phyloP scores from a whole-genome alignment of 192 early-diverging fungal species.

The Coemansia sp. region DNA sequence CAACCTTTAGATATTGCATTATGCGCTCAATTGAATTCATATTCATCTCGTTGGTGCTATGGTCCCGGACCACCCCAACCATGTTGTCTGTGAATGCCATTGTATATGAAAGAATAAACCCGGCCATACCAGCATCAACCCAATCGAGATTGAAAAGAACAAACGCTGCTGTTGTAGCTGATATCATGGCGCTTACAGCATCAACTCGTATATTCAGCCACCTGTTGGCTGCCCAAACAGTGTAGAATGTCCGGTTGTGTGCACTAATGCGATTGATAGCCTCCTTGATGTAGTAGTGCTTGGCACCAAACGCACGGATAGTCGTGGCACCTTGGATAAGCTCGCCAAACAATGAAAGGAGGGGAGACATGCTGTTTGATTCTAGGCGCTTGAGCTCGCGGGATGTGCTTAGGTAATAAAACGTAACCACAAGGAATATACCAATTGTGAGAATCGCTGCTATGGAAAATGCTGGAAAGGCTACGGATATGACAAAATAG shows the following conservation, averaged over 20 bases:
- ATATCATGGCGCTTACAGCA: conserved; percentile 64
- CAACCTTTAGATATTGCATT: conserved; percentile 72
- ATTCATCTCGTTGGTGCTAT: conserved; percentile 75
- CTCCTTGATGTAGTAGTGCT: conserved; percentile 47
- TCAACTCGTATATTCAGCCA: conserved; percentile 81
- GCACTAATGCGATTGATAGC: conserved; percentile 36
- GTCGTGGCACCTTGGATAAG: too few species aligned
- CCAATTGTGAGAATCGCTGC: too few species aligned
- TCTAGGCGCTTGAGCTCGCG: conserved; percentile 82
- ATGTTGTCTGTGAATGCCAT: conserved; percentile 74
- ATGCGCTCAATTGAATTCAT: conserved; percentile 84
- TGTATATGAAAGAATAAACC: conserved; percentile 76
- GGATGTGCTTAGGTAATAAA: conserved; percentile 67
- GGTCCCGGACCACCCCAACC: conserved; percentile 72
- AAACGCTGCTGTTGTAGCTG: conserved; percentile 60
- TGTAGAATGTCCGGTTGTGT: conserved; percentile 78
- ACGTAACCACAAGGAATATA: too few species aligned
- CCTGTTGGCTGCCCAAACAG: conserved; percentile 75
- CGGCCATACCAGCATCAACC: conserved; percentile 77
- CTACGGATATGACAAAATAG: background rate
- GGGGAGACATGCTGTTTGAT: too few species aligned
- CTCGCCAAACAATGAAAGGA: conserved; percentile 82
- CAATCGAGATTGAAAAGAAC: conserved; percentile 53
- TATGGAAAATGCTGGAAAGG: too few species aligned
- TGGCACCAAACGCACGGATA: too few species aligned